phyloP scores from a whole-genome alignment of 2,329 filamentous ascomycete species.

The Hypoxylon sp. region DNA sequence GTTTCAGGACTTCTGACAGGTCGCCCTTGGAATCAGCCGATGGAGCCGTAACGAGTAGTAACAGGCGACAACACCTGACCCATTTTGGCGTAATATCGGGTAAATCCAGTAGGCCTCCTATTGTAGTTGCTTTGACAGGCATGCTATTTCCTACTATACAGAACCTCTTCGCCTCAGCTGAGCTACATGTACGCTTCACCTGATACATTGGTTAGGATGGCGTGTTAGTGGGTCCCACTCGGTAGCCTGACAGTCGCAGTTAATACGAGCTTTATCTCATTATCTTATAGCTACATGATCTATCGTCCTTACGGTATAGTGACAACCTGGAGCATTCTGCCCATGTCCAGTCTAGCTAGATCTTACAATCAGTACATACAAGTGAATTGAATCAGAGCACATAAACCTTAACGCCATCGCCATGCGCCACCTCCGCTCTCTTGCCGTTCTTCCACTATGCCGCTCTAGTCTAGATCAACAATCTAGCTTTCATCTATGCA shows the following conservation, averaged over 20 bases:
- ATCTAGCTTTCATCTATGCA: constrained; percentile 13
- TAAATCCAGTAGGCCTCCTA: not conserved
- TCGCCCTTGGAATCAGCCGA: not conserved
- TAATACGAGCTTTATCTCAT: constrained; percentile 6
- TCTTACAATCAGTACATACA: constrained; percentile 5
- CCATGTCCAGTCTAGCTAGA: constrained; percentile 3
- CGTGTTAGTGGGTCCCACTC: not conserved
- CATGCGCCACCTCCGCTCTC: constrained; percentile 3
- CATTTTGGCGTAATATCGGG: not conserved
- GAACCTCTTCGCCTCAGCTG: not conserved
- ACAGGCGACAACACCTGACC: not conserved
- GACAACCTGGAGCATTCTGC: not conserved
- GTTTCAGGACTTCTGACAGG: constrained; percentile 10
- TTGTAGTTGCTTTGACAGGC: not conserved
- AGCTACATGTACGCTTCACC: not conserved
- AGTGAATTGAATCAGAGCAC: not conserved
- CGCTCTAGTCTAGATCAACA: constrained; percentile 5
- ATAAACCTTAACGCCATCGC: constrained; percentile 9
- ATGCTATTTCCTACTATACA: not conserved
- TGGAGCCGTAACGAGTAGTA: constrained; percentile 10
- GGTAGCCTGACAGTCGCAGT: not conserved
- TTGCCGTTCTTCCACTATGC: not conserved
- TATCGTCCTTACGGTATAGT: not conserved
- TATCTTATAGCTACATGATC: constrained; percentile 18
- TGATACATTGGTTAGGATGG: not conserved